These are phyloP conservation scores for Hyphopichia khmerensis DNA, from an alignment of 1,139 yeast species.

Conservation along the genomic window DNA sequence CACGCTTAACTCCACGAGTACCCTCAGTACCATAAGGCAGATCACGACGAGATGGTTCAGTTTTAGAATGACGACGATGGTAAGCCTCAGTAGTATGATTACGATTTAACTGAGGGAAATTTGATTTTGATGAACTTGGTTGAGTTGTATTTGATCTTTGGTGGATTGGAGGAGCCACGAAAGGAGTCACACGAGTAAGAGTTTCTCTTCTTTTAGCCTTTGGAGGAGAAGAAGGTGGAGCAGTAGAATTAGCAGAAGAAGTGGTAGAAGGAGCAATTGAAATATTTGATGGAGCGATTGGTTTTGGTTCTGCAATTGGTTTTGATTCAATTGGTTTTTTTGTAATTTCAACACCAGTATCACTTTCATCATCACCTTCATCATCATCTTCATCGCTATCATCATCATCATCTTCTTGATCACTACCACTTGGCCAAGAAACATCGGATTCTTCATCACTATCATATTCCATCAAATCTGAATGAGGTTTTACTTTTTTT, in stretches of 20 bases:
- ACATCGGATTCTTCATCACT: neutral
- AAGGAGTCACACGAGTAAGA: conserved; percentile 24
- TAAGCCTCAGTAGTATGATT: conserved; percentile 11
- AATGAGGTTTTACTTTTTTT: neutral
- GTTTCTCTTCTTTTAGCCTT: conserved; percentile 16
- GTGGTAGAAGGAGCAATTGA: neutral
- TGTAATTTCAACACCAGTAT: conserved; percentile 1
- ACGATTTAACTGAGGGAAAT: conserved; percentile 12
- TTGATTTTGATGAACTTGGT: neutral
- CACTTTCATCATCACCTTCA: conserved; percentile 1
- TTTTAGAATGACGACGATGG: neutral
- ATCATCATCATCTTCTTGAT: neutral
- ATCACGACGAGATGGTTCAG: conserved; percentile 2
- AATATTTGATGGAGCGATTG: neutral
- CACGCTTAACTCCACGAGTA: neutral
- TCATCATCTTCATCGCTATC: neutral
- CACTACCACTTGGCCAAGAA: neutral
- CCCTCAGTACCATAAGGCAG: conserved; percentile 3
- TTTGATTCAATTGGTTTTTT: neutral
- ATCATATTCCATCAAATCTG: neutral
- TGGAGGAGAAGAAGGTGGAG: conserved; percentile 8
- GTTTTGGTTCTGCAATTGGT: neutral
- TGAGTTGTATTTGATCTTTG: conserved; percentile 5
- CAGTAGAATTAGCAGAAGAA: neutral
- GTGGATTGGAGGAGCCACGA: conserved; percentile 12